phyloP scores from a whole-genome alignment of 75 land plant genomes.

The Selaginella tamariscina region DNA sequence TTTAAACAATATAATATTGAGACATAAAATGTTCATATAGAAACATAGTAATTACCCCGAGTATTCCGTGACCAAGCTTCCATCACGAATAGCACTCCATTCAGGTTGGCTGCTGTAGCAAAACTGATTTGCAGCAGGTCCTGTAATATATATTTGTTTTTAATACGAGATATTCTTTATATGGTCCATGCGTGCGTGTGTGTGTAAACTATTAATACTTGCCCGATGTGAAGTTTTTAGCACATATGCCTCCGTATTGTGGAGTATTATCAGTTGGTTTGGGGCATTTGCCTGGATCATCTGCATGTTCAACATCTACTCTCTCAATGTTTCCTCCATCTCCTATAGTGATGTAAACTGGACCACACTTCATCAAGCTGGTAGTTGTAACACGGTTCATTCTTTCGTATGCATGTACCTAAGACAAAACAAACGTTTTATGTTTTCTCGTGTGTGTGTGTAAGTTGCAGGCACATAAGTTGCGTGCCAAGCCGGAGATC shows the following conservation, averaged over 20 bases:
- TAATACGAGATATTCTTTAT: too few relatives aligned
- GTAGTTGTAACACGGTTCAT: constrained; percentile 26
- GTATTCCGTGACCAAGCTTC: too few relatives aligned
- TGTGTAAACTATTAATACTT: too few relatives aligned
- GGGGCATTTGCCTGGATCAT: constrained; percentile 83
- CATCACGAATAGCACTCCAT: too few relatives aligned
- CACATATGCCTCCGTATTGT: neutral
- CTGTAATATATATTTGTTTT: too few relatives aligned
- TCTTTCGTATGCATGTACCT: constrained; percentile 37
- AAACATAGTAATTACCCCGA: too few relatives aligned
- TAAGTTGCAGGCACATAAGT: neutral
- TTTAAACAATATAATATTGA: too few relatives aligned
- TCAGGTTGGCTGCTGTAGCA: too few relatives aligned
- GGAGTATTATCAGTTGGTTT: constrained; percentile 46
- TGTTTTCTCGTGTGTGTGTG: too few relatives aligned
- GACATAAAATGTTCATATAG: too few relatives aligned
- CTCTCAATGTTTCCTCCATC: constrained; percentile 92
- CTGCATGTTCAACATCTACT: constrained; percentile 65
- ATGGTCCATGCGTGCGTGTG: too few relatives aligned
- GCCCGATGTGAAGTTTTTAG: neutral
- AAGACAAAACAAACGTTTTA: neutral
- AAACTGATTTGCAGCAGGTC: too few relatives aligned
- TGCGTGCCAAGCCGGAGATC: neutral
- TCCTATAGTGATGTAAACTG: constrained; percentile 76
- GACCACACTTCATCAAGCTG: constrained; percentile 17